Base-by-base conservation (phyloP, 371 early-diverging fungal species). In the Rhizomucor miehei region DNA sequence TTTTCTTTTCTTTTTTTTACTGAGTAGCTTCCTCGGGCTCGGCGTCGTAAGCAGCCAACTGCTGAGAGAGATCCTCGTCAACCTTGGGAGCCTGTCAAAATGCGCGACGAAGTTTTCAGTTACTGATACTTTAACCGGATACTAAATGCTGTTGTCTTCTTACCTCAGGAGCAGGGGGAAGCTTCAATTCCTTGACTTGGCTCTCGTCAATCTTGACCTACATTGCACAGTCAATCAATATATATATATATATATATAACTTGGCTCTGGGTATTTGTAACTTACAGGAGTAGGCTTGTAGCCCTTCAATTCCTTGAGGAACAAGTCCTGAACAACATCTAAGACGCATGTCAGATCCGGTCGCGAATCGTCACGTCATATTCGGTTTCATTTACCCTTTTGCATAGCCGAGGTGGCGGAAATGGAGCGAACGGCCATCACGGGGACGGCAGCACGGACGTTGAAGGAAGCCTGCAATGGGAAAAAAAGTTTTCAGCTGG, bases 221-320 rank as follows among this genome's bases (percentile, higher is more conserved):
- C 23, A 45, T 39, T n/a, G n/a, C n/a, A n/a, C n/a, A n/a, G n/a
- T n/a, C n/a, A 49, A 37, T 20, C 48, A 23, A n/a, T 48, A 43
- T 6, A 21, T 20, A 54, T 11, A 48, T 34, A 35, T 13, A 44
- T 12, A 38, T 38, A 14, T 38, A 9, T 38, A 38, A 9, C 38
- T 9, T 9, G 38, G 38, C n/a, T n/a, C n/a, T n/a, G n/a, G n/a
- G n/a, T n/a, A n/a, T n/a, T n/a, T n/a, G n/a, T 17, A 48, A 66
- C 73, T 62, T 71, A 76, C 77, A 52, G 62, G 51, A 55, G 76
- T 68, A 54, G 77, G 77, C 73, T 77, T 77, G 71, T 77, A 77
- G 48, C 57, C 71, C 73, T 77, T 77, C 61, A 77, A 65, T 57
- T 77, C 77, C 69, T 77, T 77, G 41, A 77, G 56, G 66, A 63